These are phyloP conservation scores for Coniochaeta ligniaria DNA, from an alignment of 2,329 filamentous ascomycete genomes.

Conservation along the genomic window DNA sequence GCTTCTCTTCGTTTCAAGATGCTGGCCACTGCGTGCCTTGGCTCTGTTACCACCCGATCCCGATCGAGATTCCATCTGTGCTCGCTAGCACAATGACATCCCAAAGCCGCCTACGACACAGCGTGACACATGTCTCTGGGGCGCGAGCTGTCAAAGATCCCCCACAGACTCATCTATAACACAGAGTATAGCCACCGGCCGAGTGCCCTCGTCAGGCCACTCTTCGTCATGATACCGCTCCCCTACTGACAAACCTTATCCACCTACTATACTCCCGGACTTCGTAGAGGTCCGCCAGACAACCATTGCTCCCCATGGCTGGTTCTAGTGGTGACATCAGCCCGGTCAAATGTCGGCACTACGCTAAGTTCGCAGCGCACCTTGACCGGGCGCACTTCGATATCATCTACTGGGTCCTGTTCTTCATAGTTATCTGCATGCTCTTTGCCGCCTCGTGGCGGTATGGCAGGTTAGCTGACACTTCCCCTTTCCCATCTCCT, in stretches of 20 bases:
- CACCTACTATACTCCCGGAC: background rate
- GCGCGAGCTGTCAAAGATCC: background rate
- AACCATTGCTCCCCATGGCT: constrained; percentile 19
- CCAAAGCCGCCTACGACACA: background rate
- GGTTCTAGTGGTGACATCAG: constrained; percentile 21
- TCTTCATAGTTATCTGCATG: constrained; percentile 26
- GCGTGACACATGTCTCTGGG: background rate
- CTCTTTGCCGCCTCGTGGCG: constrained; percentile 29
- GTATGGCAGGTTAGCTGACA: constrained; percentile 23
- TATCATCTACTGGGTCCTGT: constrained; percentile 32
- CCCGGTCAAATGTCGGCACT: constrained; percentile 25
- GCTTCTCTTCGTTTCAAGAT: background rate
- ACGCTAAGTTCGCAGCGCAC: constrained; percentile 29
- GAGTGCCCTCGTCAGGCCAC: background rate
- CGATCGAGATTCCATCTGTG: background rate
- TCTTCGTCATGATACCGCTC: background rate
- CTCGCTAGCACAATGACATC: background rate
- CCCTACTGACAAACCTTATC: background rate
- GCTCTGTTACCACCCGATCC: background rate
- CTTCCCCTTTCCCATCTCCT: background rate
- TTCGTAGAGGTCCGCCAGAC: background rate
- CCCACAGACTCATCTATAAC: background rate
- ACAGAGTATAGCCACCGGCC: background rate
- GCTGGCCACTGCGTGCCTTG: background rate
- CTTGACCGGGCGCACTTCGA: constrained; percentile 28